phyloP scores from a whole-genome alignment of 2,329 filamentous ascomycete species.

The Coleophoma crateriformis region DNA sequence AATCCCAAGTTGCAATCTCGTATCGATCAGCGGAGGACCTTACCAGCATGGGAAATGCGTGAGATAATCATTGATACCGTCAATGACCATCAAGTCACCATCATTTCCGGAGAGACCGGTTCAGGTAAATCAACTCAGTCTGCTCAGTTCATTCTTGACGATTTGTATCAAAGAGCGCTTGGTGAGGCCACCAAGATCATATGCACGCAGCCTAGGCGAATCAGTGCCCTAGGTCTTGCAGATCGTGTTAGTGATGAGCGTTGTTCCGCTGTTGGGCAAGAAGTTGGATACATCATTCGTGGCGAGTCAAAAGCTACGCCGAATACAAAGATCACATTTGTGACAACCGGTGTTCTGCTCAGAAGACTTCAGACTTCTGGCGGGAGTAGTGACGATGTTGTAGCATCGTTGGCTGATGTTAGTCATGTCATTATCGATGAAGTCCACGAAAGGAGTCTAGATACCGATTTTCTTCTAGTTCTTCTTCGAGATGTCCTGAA shows the following conservation, averaged over 20 bases:
- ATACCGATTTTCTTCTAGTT: constrained; percentile 90
- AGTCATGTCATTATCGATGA: constrained; percentile 96
- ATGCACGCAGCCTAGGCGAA: constrained; percentile 90
- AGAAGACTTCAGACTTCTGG: constrained; percentile 87
- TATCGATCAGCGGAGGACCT: constrained; percentile 62
- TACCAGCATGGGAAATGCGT: constrained; percentile 85
- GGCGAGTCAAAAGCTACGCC: constrained; percentile 75
- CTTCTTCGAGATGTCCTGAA: constrained; percentile 78
- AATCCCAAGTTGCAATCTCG: constrained; percentile 66
- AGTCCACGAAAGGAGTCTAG: constrained; percentile 90
- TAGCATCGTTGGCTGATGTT: constrained; percentile 78
- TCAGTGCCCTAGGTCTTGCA: constrained; percentile 88
- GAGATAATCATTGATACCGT: constrained; percentile 75
- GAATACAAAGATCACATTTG: constrained; percentile 85
- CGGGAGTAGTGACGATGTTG: constrained; percentile 71
- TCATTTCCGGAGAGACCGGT: constrained; percentile 94
- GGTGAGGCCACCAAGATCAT: constrained; percentile 82
- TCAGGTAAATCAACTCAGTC: constrained; percentile 97
- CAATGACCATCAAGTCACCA: constrained; percentile 76
- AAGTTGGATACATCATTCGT: constrained; percentile 87
- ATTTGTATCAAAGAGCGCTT: constrained; percentile 71
- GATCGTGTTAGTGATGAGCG: constrained; percentile 93
- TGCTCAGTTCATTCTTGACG: constrained; percentile 91
- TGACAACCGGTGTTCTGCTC: constrained; percentile 90
- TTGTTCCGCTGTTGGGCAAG: constrained; percentile 73